phyloP scores from a whole-genome alignment of 495 filamentous ascomycete species.

The Xylaria palmicola region DNA sequence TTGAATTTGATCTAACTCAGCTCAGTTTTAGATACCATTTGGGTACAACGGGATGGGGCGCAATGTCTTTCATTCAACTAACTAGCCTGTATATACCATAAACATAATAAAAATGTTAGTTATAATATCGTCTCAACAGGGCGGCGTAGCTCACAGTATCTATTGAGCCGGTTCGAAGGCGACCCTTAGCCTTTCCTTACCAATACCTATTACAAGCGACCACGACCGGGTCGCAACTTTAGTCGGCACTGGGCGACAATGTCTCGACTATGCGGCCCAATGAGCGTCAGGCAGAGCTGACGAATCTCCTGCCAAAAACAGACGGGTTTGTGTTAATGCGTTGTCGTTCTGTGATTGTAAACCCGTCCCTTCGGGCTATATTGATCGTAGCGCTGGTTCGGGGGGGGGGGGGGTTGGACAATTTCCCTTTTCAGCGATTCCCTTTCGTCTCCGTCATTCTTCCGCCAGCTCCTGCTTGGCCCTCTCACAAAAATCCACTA shows the following conservation, averaged over 20 bases:
- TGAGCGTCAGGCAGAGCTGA: not conserved
- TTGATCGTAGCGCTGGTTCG: not conserved
- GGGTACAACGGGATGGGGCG: not conserved
- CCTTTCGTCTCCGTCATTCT: not conserved
- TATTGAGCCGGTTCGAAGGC: not conserved
- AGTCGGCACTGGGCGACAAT: not conserved
- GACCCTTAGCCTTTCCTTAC: too few relatives aligned
- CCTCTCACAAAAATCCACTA: constrained; percentile 4
- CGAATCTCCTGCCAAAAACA: not conserved
- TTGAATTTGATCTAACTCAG: not conserved
- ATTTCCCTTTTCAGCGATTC: constrained; percentile 7
- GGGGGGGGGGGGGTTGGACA: not conserved
- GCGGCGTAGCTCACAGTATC: not conserved
- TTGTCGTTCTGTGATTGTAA: not conserved
- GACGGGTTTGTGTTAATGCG: not conserved
- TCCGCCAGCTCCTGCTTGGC: not conserved
- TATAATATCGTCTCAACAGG: not conserved
- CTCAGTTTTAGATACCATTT: constrained; percentile 26
- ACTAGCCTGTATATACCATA: not conserved
- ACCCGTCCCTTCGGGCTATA: not conserved
- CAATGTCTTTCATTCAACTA: not conserved
- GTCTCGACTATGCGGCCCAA: constrained; percentile 1
- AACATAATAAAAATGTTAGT: not conserved
- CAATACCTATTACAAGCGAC: too few relatives aligned
- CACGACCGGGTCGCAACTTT: not conserved